phyloP scores from a whole-genome alignment of 192 early-diverging fungal species.

The Mortierella claussenii region DNA sequence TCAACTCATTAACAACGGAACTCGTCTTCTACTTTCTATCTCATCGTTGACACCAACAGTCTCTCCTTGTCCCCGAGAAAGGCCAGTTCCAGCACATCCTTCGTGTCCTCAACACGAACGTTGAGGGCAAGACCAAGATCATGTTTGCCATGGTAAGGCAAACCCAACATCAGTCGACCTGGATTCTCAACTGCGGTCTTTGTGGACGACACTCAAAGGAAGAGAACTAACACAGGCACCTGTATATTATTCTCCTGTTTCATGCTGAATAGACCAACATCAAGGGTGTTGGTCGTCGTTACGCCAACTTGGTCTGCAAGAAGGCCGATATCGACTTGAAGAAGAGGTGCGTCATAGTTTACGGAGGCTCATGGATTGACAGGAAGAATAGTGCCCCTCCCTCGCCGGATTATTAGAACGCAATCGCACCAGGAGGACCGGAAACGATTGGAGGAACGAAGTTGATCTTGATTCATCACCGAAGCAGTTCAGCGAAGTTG shows the following conservation, averaged over 20 bases:
- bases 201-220: too few species aligned
- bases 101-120: constrained; percentile 99
- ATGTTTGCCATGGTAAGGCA: constrained; percentile 83
- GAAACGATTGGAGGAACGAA: too few species aligned
- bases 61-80: constrained; percentile 91
- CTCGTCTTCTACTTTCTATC: background rate
- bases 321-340: constrained; percentile 98
- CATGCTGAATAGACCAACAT: constrained; percentile 73
- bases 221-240: too few species aligned
- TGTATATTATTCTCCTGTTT: background rate
- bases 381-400: too few species aligned
- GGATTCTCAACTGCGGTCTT: too few species aligned
- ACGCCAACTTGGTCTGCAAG: constrained; percentile 99
- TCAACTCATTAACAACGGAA: constrained; percentile 30
- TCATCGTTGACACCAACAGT: constrained; percentile 57
- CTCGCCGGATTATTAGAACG: too few species aligned
- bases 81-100: constrained; percentile 97
- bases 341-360: constrained; percentile 93
- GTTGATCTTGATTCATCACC: too few species aligned
- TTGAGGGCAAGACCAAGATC: constrained; percentile 94
- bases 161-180: constrained; percentile 15
- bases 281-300: constrained; percentile 99
- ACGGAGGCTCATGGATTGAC: too few species aligned
- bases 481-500: too few species aligned
- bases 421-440: too few species aligned